A percentile compares a stretch with the other conserved stretches of the same genome.
Evolutionary conservation across 2,329 filamentous ascomycete species (phyloP).

Genomic region (Dichotomopilus funicola): DNA sequence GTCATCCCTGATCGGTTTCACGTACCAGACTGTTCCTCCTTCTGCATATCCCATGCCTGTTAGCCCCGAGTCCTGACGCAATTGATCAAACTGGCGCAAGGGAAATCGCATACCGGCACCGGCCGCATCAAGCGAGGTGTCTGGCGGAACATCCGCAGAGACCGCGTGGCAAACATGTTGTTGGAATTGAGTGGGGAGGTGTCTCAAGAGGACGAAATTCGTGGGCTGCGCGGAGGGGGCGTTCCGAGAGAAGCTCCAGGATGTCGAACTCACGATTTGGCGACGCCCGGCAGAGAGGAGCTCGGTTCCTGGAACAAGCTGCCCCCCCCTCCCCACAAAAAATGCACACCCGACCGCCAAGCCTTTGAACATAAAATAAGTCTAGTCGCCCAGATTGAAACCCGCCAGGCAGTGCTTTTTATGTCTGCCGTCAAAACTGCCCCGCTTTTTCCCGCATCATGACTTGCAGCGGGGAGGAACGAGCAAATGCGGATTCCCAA

Average conservation of each 20-base stretch:
- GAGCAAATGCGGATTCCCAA: too few species aligned
- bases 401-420: too few species aligned
- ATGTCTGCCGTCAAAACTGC: not conserved
- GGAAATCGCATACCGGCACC: slow-evolving; percentile 54
- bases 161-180: slow-evolving; percentile 60
- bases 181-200: slow-evolving; percentile 28
- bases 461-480: not conserved
- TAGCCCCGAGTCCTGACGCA: slow-evolving; percentile 28
- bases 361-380: slow-evolving; percentile 6
- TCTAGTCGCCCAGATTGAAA: too few species aligned
- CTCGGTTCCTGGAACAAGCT: slow-evolving; percentile 10
- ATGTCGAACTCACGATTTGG: slow-evolving; percentile 17
- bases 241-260: slow-evolving; percentile 14
- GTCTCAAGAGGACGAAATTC: slow-evolving; percentile 10
- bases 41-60: slow-evolving; percentile 37
- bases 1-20: slow-evolving; percentile 27
- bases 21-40: slow-evolving; percentile 63
- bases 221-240: slow-evolving; percentile 8
- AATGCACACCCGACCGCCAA: slow-evolving; percentile 14
- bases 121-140: slow-evolving; percentile 62
- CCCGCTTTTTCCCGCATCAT: slow-evolving; percentile 17
- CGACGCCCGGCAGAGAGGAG: slow-evolving; percentile 10
- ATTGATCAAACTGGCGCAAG: slow-evolving; percentile 18
- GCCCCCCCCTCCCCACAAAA: slow-evolving; percentile 1
- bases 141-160: slow-evolving; percentile 61